Evolutionary conservation across 2,329 filamentous ascomycete genomes (phyloP).

Genomic region (Pseudocercospora musae): DNA sequence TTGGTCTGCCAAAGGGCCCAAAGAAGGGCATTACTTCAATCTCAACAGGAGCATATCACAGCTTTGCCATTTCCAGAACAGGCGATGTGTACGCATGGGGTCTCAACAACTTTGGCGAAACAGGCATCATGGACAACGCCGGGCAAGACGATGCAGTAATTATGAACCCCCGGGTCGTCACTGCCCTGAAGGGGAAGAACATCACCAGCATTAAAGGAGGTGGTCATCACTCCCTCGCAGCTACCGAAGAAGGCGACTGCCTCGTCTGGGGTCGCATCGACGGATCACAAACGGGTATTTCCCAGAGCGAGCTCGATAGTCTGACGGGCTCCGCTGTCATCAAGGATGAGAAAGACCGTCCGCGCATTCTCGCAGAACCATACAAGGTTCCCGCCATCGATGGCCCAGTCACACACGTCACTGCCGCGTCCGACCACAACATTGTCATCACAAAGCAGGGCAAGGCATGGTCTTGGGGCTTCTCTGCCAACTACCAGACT

Average conservation of each 20-base stretch:
- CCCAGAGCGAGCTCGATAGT: constrained; percentile 47
- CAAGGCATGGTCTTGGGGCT: constrained; percentile 74
- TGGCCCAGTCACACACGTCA: constrained; percentile 39
- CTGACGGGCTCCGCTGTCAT: constrained; percentile 59
- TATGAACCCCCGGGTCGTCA: constrained; percentile 66
- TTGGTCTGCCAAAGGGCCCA: constrained; percentile 49
- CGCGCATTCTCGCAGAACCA: constrained; percentile 70
- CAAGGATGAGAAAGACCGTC: constrained; percentile 57
- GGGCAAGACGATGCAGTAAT: constrained; percentile 69
- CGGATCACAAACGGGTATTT: constrained; percentile 53
- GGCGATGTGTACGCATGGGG: constrained; percentile 78
- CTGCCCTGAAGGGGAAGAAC: constrained; percentile 60
- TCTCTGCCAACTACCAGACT: constrained; percentile 76
- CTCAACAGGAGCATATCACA: constrained; percentile 74
- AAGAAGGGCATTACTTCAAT: constrained; percentile 58
- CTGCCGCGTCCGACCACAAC: constrained; percentile 67
- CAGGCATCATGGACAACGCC: constrained; percentile 61
- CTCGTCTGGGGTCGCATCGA: constrained; percentile 61
- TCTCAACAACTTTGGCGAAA: constrained; percentile 82
- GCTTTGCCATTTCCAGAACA: constrained; percentile 68
- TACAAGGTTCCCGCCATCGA: constrained; percentile 54
- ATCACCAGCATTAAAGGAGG: constrained; percentile 69
- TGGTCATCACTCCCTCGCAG: constrained; percentile 67
- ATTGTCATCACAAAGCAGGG: constrained; percentile 68
- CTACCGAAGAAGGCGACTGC: constrained; percentile 49